phyloP scores from a whole-genome alignment of 2,329 filamentous ascomycete species.

The Fusarium marasasianum region DNA sequence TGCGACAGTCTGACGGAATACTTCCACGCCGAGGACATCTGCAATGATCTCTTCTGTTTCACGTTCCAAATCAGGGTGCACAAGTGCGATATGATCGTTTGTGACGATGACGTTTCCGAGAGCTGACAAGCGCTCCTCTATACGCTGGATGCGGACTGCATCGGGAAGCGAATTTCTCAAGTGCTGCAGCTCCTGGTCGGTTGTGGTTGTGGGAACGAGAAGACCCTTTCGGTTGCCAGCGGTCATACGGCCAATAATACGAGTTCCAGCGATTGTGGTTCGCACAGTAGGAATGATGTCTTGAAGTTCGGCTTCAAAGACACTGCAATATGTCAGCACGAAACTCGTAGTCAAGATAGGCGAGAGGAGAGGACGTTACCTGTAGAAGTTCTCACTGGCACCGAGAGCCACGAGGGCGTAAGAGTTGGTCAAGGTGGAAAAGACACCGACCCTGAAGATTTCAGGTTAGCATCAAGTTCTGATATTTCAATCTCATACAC shows the following conservation, averaged over 20 bases:
- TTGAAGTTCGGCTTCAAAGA: slow-evolving; percentile 97
- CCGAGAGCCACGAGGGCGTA: slow-evolving; percentile 95
- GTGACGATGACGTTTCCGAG: slow-evolving; percentile 96
- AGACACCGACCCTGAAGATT: slow-evolving; percentile 84
- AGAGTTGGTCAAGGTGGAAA: slow-evolving; percentile 95
- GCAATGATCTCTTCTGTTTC: slow-evolving; percentile 99
- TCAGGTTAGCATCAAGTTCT: slow-evolving; percentile 9
- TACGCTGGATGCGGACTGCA: slow-evolving; percentile 90
- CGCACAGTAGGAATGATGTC: slow-evolving; percentile 97
- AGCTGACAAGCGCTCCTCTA: slow-evolving; percentile 95
- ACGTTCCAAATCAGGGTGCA: slow-evolving; percentile 95
- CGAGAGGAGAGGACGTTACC: slow-evolving; percentile 53
- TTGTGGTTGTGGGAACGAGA: slow-evolving; percentile 93
- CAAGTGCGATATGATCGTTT: slow-evolving; percentile 96
- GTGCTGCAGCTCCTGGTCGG: slow-evolving; percentile 98
- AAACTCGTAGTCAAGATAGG: background rate
- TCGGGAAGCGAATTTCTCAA: slow-evolving; percentile 95
- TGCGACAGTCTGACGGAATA: slow-evolving; percentile 93
- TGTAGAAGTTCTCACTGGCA: slow-evolving; percentile 99
- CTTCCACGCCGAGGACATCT: slow-evolving; percentile 88
- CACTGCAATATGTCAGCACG: slow-evolving; percentile 57
- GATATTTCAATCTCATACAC: background rate
- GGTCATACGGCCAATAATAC: slow-evolving; percentile 95
- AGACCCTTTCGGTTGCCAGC: slow-evolving; percentile 97
- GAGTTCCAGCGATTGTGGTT: slow-evolving; percentile 94